phyloP scores from a whole-genome alignment of 2,329 filamentous ascomycete genomes.

The Pyricularia pennisetigena region DNA sequence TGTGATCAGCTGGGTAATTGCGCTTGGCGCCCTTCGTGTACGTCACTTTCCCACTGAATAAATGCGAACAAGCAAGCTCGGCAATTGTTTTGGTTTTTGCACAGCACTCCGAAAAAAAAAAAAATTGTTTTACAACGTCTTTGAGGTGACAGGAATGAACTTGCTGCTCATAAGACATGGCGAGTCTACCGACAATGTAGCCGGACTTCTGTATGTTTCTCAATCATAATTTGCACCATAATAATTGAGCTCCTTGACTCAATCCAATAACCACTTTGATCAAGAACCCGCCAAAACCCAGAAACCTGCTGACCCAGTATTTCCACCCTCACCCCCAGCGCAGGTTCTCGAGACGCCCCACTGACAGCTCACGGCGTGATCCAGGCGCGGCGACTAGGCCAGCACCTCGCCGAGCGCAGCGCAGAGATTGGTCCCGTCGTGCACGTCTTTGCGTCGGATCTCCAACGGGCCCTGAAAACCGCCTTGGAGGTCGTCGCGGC shows the following conservation, averaged over 20 bases:
- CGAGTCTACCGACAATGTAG: slow-evolving; percentile 85
- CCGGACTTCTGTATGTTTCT: slow-evolving; percentile 35
- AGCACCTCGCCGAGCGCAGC: slow-evolving; percentile 39
- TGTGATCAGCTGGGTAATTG: not conserved
- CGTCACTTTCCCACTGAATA: not conserved
- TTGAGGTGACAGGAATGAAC: slow-evolving; percentile 31
- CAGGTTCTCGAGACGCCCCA: slow-evolving; percentile 69
- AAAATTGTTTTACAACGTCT: not conserved
- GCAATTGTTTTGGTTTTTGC: not conserved
- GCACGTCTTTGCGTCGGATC: slow-evolving; percentile 69
- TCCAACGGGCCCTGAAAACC: slow-evolving; percentile 64
- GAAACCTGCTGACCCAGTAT: not conserved
- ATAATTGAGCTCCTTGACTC: not conserved
- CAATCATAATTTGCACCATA: slow-evolving; percentile 3
- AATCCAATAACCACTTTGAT: not conserved
- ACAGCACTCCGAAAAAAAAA: not conserved
- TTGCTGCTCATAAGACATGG: slow-evolving; percentile 77
- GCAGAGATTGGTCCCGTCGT: slow-evolving; percentile 28
- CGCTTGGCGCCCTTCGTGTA: not conserved
- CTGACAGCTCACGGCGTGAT: slow-evolving; percentile 75
- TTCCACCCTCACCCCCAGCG: slow-evolving; percentile 28
- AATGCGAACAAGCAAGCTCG: too few species aligned
- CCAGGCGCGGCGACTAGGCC: slow-evolving; percentile 63
- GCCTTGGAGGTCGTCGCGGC: slow-evolving; percentile 55
- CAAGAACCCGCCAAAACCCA: not conserved